Conservation (phyloP, 306 rosid genomes). For the Lotus japonicus region DNA sequence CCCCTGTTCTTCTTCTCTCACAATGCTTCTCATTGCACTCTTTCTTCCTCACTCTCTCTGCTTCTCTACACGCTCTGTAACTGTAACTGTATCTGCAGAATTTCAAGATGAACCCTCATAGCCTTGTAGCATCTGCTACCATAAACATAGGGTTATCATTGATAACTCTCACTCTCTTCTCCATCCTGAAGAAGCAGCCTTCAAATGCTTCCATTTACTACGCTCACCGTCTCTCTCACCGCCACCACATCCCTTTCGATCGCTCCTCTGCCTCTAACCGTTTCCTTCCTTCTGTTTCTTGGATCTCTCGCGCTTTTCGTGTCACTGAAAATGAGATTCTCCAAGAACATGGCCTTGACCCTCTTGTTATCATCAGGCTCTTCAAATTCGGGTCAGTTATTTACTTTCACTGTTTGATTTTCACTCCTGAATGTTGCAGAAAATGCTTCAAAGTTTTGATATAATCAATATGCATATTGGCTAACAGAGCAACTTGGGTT, state of each 20-base stretch:
- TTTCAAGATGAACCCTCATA: constrained; percentile 46
- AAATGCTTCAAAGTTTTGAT: no score
- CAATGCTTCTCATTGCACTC: neutral
- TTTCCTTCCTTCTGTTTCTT: constrained; percentile 56
- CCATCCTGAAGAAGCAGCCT: constrained; percentile 74
- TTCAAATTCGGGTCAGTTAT: constrained; percentile 66
- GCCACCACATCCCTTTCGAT: constrained; percentile 19
- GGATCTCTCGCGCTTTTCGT: constrained; percentile 56
- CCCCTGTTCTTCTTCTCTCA: neutral
- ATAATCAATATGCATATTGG: no score
- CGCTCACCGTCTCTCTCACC: constrained; percentile 54
- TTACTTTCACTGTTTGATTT: neutral
- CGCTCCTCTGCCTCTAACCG: constrained; percentile 23
- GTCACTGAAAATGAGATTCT: constrained; percentile 63
- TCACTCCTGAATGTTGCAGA: no score
- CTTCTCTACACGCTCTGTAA: no score
- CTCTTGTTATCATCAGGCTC: constrained; percentile 71
- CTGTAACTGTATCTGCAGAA: no score
- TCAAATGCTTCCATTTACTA: constrained; percentile 60
- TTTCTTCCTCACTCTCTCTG: neutral
- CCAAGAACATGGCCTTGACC: constrained; percentile 60
- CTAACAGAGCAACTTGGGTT: no score
- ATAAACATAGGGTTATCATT: constrained; percentile 74
- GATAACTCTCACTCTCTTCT: constrained; percentile 61
- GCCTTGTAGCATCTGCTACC: constrained; percentile 77